Conservation (phyloP, 1,284 basidiomycete genomes). For the Tilletia caries region DNA sequence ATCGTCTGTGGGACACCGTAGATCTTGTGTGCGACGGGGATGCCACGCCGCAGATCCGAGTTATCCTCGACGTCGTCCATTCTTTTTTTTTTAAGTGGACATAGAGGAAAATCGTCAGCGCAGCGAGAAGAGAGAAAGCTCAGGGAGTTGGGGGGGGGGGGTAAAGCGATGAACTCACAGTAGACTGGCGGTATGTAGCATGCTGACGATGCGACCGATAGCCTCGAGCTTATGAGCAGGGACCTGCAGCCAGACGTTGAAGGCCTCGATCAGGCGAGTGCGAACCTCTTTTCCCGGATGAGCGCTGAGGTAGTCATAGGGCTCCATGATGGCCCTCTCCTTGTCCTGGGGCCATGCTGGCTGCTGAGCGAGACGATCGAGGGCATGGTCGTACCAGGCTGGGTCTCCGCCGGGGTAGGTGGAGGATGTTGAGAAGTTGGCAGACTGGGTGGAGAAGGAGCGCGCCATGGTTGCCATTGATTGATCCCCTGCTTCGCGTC, state of each 20-base stretch:
- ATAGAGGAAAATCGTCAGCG: neutral
- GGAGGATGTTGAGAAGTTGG: conserved; percentile 3
- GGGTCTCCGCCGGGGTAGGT: conserved; percentile 21
- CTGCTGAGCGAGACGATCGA: conserved; percentile 37
- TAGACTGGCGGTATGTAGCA: conserved; percentile 90
- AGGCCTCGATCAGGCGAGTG: conserved; percentile 81
- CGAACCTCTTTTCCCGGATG: conserved; percentile 93
- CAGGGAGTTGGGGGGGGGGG: too few species aligned
- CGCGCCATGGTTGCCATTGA: neutral
- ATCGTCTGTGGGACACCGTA: conserved; percentile 95
- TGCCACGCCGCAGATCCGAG: conserved; percentile 79
- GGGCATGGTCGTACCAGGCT: conserved; percentile 45
- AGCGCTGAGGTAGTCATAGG: conserved; percentile 78
- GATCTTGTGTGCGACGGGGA: conserved; percentile 87
- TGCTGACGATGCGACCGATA: conserved; percentile 78
- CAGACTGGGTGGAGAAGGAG: conserved; percentile 3
- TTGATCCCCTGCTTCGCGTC: too few species aligned
- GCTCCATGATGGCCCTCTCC: conserved; percentile 71
- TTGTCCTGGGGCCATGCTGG: conserved; percentile 55
- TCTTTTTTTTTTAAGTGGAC: too few species aligned
- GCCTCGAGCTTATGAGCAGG: conserved; percentile 66
- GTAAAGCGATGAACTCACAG: too few species aligned
- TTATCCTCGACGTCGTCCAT: conserved; percentile 98
- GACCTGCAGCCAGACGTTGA: conserved; percentile 88
- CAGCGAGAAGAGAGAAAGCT: neutral